These are phyloP conservation scores for Colletotrichum caudatum DNA, from an alignment of 2,329 filamentous ascomycete species.

Conservation along the genomic window DNA sequence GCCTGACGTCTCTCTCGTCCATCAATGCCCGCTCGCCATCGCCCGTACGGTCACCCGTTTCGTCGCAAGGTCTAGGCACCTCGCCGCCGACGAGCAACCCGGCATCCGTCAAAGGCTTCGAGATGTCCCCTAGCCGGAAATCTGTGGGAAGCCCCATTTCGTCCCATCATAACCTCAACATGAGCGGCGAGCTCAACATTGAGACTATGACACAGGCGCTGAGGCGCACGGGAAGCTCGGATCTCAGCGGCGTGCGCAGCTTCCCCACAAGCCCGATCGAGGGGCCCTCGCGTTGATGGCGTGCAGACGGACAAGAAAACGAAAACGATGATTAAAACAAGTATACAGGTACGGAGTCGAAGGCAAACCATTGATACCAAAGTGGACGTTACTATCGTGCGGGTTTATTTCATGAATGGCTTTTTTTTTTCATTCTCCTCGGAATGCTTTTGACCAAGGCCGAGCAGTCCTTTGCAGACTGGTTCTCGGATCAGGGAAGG, in stretches of 20 bases:
- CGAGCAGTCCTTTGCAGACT: not conserved
- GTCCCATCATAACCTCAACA: constrained; percentile 63
- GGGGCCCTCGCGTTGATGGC: constrained; percentile 29
- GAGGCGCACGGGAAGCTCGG: constrained; percentile 85
- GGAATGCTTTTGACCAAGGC: constrained; percentile 3
- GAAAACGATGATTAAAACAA: constrained; percentile 11
- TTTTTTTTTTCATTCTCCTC: constrained; percentile 12
- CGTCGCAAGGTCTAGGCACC: constrained; percentile 74
- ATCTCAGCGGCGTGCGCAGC: constrained; percentile 72
- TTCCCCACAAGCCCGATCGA: constrained; percentile 70
- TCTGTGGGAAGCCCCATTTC: constrained; percentile 74
- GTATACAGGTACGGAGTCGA: constrained; percentile 39
- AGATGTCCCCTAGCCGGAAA: constrained; percentile 73
- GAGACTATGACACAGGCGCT: constrained; percentile 95
- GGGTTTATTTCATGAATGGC: constrained; percentile 10
- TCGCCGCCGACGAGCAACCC: constrained; percentile 83
- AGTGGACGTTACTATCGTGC: constrained; percentile 34
- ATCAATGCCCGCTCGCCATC: constrained; percentile 78
- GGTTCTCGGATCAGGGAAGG: constrained; percentile 12
- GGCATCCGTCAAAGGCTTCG: constrained; percentile 79
- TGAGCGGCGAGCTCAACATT: constrained; percentile 80
- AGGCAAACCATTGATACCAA: constrained; percentile 42
- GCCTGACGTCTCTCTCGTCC: constrained; percentile 71
- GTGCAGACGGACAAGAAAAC: not conserved
- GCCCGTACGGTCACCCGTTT: constrained; percentile 82